Evolutionary conservation across 1,284 basidiomycete species (phyloP), one percentile per base, ranked within the genome.

Genomic region (Malassezia equina): DNA sequence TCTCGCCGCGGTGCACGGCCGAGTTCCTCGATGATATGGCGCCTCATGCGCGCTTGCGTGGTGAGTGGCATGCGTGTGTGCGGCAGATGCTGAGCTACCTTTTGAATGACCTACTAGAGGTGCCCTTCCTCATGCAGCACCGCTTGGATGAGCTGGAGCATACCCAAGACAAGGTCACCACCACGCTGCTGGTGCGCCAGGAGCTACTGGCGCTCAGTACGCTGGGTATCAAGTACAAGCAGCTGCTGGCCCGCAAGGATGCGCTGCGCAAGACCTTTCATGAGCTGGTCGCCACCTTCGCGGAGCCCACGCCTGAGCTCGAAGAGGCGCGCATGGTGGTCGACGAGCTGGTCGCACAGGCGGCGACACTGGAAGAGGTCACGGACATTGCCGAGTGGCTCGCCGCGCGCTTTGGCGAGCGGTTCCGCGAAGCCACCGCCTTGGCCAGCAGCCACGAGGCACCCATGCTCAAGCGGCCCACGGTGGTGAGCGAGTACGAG

Each of bases 351-450:
- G 59, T 79, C 17, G 69, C 75, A 17, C 71, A 76, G 58, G 70
- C 75, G 29, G 67, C 76, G 58, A 77, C 76, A 51, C 84, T 93
- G 36, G 94, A 98, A 76, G 82, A 89, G 61, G 86, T 94, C 11
- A 84, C 87, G 0, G 94, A 99, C 69, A 83, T 87, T 17, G 84
- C 86, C 0, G 91, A 94, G 66, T 99, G 90, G 89, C 76, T 99
- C 44, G 78, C 81, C 23, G 83, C 90, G 80, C 88, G 86, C 72
- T 88, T 90, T 59, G 75, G 77, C 4, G 64, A 71, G 19, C 74
- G 77, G 59, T 67, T 74, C 62, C 62, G 63, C 27, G 64, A 73
- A 19, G 65, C 63, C 9, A 65, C 71, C 49, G 57, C 62, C 1
- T 58, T 64, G 34, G 54, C 54, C 27, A 47, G 58, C 32, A 15